phyloP scores from a whole-genome alignment of 306 rosid genomes.

The Vigna unguiculata region DNA sequence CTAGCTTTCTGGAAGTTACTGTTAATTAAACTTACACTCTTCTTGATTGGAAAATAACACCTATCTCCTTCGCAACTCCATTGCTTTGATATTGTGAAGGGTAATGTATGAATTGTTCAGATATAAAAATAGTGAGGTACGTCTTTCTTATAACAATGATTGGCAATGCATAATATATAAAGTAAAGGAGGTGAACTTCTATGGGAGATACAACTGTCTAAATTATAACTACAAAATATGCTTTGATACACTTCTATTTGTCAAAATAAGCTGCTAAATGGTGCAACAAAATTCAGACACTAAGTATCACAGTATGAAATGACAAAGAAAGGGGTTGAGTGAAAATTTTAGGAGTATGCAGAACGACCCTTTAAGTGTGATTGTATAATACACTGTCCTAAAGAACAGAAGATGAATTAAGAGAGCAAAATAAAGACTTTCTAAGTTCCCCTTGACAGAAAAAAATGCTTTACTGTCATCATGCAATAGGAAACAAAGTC shows the following conservation, averaged over 20 bases:
- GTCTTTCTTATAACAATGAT: not conserved
- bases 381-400: not conserved
- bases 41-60: not conserved
- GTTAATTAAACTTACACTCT: not conserved
- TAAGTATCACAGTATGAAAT: conserved; percentile 19
- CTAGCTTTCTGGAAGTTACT: not conserved
- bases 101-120: not conserved
- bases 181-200: not conserved
- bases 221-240: not conserved
- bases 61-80: not conserved
- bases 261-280: conserved; percentile 16
- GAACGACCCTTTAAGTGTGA: conserved; percentile 3
- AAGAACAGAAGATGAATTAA: not conserved
- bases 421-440: not conserved
- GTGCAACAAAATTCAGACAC: conserved; percentile 5
- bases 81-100: not conserved
- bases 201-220: not conserved
- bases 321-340: not conserved
- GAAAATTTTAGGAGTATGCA: conserved; percentile 5
- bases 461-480: not conserved
- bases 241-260: not conserved
- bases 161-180: not conserved
- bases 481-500: conserved; percentile 12
- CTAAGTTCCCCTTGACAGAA: no score
- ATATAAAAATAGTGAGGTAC: conserved; percentile 1